A percentile compares a stretch with the other conserved stretches of the same genome.
These are phyloP conservation scores for Clonostachys rhizophaga DNA, from an alignment of 2,329 filamentous ascomycete species.

Conservation along the genomic window DNA sequence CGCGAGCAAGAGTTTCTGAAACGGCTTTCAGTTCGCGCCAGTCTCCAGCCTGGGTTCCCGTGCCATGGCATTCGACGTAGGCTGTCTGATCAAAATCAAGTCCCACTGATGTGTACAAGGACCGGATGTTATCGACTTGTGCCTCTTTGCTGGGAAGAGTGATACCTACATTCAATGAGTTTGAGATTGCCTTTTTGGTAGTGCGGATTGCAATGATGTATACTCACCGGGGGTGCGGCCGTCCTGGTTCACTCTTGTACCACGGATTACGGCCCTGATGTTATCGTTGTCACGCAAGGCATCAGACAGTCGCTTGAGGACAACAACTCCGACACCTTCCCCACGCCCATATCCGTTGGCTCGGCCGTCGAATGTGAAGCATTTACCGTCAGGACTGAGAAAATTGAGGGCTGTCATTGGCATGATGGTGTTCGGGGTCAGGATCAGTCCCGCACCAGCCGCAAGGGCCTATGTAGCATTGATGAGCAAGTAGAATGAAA, in stretches of 20 bases:
- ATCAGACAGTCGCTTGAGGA: slow-evolving; percentile 54
- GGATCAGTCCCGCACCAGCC: slow-evolving; percentile 46
- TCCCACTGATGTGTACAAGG: slow-evolving; percentile 37
- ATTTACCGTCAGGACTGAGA: slow-evolving; percentile 44
- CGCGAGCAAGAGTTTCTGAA: slow-evolving; percentile 32
- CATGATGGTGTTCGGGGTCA: slow-evolving; percentile 50
- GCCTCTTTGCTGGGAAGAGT: slow-evolving; percentile 50
- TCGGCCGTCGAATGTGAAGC: slow-evolving; percentile 49
- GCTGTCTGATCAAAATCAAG: slow-evolving; percentile 38
- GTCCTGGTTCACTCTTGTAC: slow-evolving; percentile 50
- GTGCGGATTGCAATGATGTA: background rate
- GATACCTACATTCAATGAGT: slow-evolving; percentile 32
- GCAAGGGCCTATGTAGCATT: slow-evolving; percentile 33
- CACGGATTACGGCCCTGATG: slow-evolving; percentile 50
- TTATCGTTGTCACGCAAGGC: slow-evolving; percentile 56
- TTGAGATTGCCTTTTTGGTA: background rate
- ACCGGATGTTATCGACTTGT: slow-evolving; percentile 43
- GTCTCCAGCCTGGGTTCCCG: slow-evolving; percentile 54
- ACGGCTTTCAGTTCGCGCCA: slow-evolving; percentile 43
- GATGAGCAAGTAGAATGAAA: slow-evolving; percentile 3
- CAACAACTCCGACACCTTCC: slow-evolving; percentile 55
- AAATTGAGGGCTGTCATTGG: slow-evolving; percentile 51
- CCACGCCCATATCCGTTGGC: slow-evolving; percentile 62
- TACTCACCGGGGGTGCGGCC: slow-evolving; percentile 45
- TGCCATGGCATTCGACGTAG: slow-evolving; percentile 55